These are phyloP conservation scores for Imleria badia DNA, from an alignment of 768 basidiomycete genomes.

Conservation along the genomic window DNA sequence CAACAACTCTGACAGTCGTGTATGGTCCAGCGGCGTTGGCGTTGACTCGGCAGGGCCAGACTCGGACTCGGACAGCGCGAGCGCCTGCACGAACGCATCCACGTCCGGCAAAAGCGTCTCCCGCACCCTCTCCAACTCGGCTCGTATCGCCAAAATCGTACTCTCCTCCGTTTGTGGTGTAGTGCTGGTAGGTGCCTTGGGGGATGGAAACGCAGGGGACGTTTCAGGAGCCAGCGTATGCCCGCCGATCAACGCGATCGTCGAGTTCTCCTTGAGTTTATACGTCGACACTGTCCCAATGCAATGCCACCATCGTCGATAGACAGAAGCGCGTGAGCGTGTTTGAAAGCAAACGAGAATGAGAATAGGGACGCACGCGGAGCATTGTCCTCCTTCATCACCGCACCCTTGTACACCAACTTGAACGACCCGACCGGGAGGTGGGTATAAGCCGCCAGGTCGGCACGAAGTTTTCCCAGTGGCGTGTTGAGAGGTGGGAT, in stretches of 20 bases:
- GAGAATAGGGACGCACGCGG: conserved; percentile 45
- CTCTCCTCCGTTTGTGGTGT: conserved; percentile 38
- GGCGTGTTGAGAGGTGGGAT: conserved; percentile 59
- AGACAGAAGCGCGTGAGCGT: neutral
- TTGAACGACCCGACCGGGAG: conserved; percentile 73
- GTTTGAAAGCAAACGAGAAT: conserved; percentile 19
- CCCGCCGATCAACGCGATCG: conserved; percentile 67
- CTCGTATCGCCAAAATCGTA: conserved; percentile 35
- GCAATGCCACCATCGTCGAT: neutral
- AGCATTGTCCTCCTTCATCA: conserved; percentile 81
- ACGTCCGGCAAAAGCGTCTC: conserved; percentile 55
- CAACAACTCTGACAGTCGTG: conserved; percentile 74
- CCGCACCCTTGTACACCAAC: conserved; percentile 85
- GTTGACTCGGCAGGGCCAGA: neutral
- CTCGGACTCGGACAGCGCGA: conserved; percentile 11
- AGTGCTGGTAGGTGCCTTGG: neutral
- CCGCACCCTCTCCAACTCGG: conserved; percentile 50
- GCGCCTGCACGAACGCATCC: conserved; percentile 48
- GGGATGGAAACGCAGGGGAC: neutral
- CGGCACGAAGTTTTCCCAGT: conserved; percentile 55
- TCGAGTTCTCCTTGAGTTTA: conserved; percentile 64
- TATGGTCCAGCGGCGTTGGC: conserved; percentile 40
- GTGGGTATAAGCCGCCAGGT: conserved; percentile 73
- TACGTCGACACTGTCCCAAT: conserved; percentile 70
- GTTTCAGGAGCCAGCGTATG: conserved; percentile 24